Percentiles rank a stretch among this genome's conserved stretches.
Evolutionary conservation across 2,329 filamentous ascomycete genomes (phyloP).

Genomic region (Trichoderma guizhouense): DNA sequence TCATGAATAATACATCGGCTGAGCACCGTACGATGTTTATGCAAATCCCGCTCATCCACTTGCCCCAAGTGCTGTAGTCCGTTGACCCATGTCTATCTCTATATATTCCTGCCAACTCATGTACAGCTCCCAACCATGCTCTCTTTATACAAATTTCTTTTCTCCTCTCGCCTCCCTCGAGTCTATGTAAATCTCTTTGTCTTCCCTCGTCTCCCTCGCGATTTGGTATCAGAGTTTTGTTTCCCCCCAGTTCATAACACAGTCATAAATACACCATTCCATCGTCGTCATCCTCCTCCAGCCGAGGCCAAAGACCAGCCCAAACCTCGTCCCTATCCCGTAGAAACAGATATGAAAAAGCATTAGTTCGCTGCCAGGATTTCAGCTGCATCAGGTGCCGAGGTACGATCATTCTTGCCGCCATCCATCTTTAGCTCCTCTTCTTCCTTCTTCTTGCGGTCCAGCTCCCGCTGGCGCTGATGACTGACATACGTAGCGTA

Average conservation of each 20-base stretch:
- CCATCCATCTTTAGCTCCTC: conserved; percentile 42
- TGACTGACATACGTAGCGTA: conserved; percentile 57
- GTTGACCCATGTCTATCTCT: background rate
- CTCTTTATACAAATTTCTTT: background rate
- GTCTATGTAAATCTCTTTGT: background rate
- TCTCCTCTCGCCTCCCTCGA: background rate
- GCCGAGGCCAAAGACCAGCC: background rate
- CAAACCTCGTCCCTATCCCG: background rate
- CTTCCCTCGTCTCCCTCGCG: background rate
- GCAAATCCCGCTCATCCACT: background rate
- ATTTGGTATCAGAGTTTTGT: conserved; percentile 6
- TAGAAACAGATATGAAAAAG: background rate
- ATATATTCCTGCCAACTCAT: background rate
- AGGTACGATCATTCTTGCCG: conserved; percentile 45
- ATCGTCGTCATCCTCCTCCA: background rate
- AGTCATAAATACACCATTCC: background rate
- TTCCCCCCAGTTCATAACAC: background rate
- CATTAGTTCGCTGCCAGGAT: conserved; percentile 55
- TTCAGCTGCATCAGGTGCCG: conserved; percentile 52
- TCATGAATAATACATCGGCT: background rate
- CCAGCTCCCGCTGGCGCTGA: conserved; percentile 46
- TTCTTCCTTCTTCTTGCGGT: conserved; percentile 42
- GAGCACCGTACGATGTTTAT: conserved; percentile 1
- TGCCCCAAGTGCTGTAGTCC: background rate
- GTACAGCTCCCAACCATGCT: background rate